Conservation (phyloP, 495 filamentous ascomycete genomes). For the Usnea hakonensis region DNA sequence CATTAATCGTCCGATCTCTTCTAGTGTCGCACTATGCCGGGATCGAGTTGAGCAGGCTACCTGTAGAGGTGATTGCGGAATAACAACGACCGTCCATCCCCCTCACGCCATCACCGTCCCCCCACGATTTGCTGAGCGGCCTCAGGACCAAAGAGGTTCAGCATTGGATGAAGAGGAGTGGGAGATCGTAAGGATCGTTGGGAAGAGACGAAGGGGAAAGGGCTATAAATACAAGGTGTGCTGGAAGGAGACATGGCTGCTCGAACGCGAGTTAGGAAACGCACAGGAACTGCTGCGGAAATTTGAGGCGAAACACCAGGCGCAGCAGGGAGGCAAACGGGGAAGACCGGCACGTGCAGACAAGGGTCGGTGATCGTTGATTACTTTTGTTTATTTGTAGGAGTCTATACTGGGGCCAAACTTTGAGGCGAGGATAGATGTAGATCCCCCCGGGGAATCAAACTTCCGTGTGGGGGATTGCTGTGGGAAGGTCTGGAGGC, state of each 20-base stretch:
- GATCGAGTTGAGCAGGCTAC: neutral
- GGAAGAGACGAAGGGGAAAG: conserved; percentile 3
- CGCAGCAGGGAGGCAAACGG: neutral
- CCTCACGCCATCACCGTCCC: neutral
- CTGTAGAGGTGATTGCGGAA: neutral
- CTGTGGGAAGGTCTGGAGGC: too few species aligned
- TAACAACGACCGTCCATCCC: neutral
- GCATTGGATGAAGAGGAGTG: conserved; percentile 1
- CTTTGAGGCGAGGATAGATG: too few species aligned
- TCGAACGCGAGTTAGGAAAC: conserved; percentile 2
- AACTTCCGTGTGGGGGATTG: too few species aligned
- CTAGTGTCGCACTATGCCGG: neutral
- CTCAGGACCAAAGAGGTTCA: neutral
- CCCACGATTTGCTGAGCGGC: neutral
- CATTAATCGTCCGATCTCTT: neutral
- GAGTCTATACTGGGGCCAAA: too few species aligned
- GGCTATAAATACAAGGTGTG: conserved; percentile 10
- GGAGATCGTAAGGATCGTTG: neutral
- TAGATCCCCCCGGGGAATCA: too few species aligned
- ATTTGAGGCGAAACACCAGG: neutral
- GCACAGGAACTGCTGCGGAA: neutral
- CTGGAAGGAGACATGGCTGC: conserved; percentile 6
- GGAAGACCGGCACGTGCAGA: neutral
- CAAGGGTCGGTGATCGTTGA: neutral
- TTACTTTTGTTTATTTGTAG: neutral